Evolutionary conservation across 2,329 filamentous ascomycete species (phyloP), one percentile per base, ranked within the genome.

Genomic region (Exophiala sp.): DNA sequence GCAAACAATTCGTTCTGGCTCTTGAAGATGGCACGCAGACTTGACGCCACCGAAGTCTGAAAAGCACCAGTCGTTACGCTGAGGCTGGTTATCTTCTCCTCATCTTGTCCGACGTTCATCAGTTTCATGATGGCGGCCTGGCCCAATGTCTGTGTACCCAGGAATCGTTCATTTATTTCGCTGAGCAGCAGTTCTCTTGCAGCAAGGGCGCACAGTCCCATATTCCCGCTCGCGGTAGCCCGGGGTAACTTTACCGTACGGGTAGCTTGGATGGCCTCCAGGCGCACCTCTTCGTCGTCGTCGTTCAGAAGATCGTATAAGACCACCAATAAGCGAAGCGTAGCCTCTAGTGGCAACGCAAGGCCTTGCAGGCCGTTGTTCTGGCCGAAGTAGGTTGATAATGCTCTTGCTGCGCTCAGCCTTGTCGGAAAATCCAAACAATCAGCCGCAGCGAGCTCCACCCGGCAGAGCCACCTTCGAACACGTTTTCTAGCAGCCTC

Each of bases 281-380:
- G 78, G 38, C 91, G 81, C 56, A 96, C 79, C 50, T 96, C 89
- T 55, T 95, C 88, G 63, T 97, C 91, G 63, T 97, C 91, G 63
- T 97, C 93, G 63, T 87, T 86, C 3, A 95, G 75, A 39, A 82
- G 74, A 63, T 88, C 83, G 66, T 93, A 90, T 1, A 91, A 70
- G 2, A 83, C 73, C 56, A 53, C 52, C 62, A 52, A 54, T 46
- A 54, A 53, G 58, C 32, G 59, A 40, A 41, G 62, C 62, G 32
- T 47, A 52, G 45, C 47, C 46, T 7, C 55, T 46, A 4, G 57
- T 43, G 7, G 59, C 56, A 38, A 58, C 61, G 35, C 64, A 80
- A 21, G 89, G 6, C 2, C n/a, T 30, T 42, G 13, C 18, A 7
- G n/a, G 22, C 18, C 14, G 19, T 34, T 4, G 8, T 46, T n/a